Base-by-base conservation (phyloP, 345 rosid genomes). In the Gossypium herbaceum region DNA sequence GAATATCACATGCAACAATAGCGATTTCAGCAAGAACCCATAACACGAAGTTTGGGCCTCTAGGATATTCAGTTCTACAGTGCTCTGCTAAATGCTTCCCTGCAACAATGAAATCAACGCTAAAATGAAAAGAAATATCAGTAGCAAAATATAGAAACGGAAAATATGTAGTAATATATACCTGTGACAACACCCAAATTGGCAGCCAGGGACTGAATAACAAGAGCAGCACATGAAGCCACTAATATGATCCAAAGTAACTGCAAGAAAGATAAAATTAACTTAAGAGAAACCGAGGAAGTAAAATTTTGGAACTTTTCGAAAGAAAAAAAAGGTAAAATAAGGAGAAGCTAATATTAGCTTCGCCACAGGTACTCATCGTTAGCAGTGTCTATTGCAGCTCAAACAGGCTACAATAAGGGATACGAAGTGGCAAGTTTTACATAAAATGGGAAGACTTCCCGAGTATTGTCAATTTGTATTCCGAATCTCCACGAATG, bases 101-200 rank as follows among this genome's bases (percentile, higher is more conserved):
- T 94, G 73, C 67, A 51, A 62, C 45, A 16, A 34, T 58, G 27
- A 62, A 39, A 79, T 48, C 17, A 64, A 12, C n/a, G 76, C 71
- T 66, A 20, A 50, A 27, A 13, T 48, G 58, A 48, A 73, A 52
- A 74, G 9, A 4, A 39, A 34, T 54, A 55, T 50, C 34, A 67
- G n/a, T 16, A 61, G 51, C 22, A 11, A 59, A 24, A 70, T 47
- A 43, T 16, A 0, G 17, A 22, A 24, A 67, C 68, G 41, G 48
- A 61, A 47, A 34, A 58, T 17, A 73, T 7, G 39, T 9, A 24
- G 19, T 4, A 63, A 68, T 41, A 65, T 27, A 58, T 73, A 87
- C 98, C 97, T 41, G 98, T 92, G 78, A 92, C 98, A 81, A 94
- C 98, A 68, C 98, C 98, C 75, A 94, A 87, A 80, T 94, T 93